These are phyloP conservation scores for Dactylis glomerata DNA, from an alignment of 176 grass and related monocot genomes.

Conservation along the genomic window DNA sequence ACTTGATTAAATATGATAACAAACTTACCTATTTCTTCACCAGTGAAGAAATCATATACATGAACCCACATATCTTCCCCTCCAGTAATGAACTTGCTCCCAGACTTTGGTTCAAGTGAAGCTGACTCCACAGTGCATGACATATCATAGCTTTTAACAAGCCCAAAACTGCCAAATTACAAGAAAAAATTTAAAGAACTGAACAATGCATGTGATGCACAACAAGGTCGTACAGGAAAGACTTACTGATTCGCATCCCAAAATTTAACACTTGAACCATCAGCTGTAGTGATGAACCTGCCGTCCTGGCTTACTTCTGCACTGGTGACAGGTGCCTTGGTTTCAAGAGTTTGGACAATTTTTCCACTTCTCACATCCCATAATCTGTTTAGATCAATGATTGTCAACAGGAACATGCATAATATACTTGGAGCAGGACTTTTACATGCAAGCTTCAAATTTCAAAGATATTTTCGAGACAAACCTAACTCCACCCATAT, in stretches of 20 bases:
- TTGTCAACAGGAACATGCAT: background rate
- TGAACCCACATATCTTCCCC: constrained; percentile 99
- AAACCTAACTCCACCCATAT: constrained; percentile 95
- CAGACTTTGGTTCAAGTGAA: constrained; percentile 85
- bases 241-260: constrained; percentile 95
- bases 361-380: constrained; percentile 95
- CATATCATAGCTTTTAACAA: constrained; percentile 99
- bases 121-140: constrained; percentile 88
- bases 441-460: background rate
- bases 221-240: background rate
- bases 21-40: constrained; percentile 89
- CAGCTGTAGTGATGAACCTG: constrained; percentile 93
- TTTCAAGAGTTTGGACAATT: constrained; percentile 97
- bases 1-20: background rate
- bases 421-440: background rate
- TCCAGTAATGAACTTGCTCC: constrained; percentile 84
- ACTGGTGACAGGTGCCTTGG: constrained; percentile 85
- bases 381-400: constrained; percentile 42
- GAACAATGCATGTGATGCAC: background rate
- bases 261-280: constrained; percentile 92
- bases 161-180: constrained; percentile 67
- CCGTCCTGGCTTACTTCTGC: constrained; percentile 95
- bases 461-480: background rate
- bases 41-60: constrained; percentile 89
- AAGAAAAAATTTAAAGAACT: background rate